Conservation (phyloP, 139 green algal genomes). For the Penium margaritaceum region DNA sequence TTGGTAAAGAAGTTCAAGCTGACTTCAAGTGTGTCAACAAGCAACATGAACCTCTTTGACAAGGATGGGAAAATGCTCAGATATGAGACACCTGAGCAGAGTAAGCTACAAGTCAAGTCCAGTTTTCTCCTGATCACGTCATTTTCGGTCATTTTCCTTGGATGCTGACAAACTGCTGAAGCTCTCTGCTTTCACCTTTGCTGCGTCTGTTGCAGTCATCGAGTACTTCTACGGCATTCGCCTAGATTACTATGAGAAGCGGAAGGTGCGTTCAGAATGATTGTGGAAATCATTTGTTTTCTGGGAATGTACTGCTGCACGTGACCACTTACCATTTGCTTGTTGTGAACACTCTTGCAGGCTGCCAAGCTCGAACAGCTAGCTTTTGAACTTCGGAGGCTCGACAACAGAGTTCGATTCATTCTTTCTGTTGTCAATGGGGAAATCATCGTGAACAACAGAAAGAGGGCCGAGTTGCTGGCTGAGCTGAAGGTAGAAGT, state of each 20-base stretch:
- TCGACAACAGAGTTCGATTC: constrained; percentile 84
- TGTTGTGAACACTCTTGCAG: background rate
- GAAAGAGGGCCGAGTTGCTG: constrained; percentile 76
- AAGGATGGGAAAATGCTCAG: constrained; percentile 76
- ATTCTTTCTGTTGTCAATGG: constrained; percentile 82
- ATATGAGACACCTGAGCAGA: constrained; percentile 77
- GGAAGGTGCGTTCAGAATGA: constrained; percentile 53
- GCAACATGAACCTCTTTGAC: constrained; percentile 98
- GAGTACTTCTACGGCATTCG: constrained; percentile 81
- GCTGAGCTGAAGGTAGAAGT: constrained; percentile 59
- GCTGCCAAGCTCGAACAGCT: constrained; percentile 17
- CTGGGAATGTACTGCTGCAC: background rate
- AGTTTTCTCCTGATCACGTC: no score
- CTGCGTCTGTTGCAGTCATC: constrained; percentile 56
- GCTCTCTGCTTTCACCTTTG: no score
- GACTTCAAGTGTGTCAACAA: constrained; percentile 65
- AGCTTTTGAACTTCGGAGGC: constrained; percentile 62
- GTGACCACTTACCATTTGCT: background rate
- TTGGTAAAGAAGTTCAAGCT: constrained; percentile 89
- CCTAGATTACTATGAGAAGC: constrained; percentile 77
- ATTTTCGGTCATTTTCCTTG: no score
- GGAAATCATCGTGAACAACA: constrained; percentile 74
- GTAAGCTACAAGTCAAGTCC: constrained; percentile 30
- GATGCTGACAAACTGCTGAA: no score
- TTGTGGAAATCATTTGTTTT: background rate